A percentile compares a stretch with the other conserved stretches of the same genome.
Conservation (phyloP, 768 basidiomycete species). For the Leucocoprinus leucothites region DNA sequence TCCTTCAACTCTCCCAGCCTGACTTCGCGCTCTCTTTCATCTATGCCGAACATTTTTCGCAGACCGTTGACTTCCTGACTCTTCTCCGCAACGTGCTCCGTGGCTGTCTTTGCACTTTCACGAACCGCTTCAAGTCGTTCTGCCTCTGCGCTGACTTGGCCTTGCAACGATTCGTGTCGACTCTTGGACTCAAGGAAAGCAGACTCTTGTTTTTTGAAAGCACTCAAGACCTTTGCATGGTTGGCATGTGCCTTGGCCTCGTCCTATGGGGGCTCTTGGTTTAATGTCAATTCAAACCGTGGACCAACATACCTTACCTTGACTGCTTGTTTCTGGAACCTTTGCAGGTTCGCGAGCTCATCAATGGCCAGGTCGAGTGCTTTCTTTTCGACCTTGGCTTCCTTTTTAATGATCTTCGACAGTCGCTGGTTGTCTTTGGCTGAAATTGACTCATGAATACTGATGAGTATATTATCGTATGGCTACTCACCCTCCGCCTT, state of each 20-base stretch:
- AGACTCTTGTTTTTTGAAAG: slow-evolving; percentile 63
- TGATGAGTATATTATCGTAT: neutral
- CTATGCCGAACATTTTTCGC: slow-evolving; percentile 32
- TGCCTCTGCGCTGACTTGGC: slow-evolving; percentile 42
- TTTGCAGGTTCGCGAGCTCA: slow-evolving; percentile 57
- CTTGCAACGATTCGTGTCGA: slow-evolving; percentile 50
- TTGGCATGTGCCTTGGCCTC: slow-evolving; percentile 16
- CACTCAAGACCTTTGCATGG: slow-evolving; percentile 50
- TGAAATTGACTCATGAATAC: slow-evolving; percentile 19
- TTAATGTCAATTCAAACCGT: no score
- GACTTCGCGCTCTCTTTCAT: slow-evolving; percentile 59
- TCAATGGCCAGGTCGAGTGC: slow-evolving; percentile 58
- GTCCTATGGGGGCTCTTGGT: no score
- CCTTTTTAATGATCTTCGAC: slow-evolving; percentile 64
- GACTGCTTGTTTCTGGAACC: slow-evolving; percentile 63
- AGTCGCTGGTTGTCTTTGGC: slow-evolving; percentile 59
- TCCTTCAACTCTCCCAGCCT: slow-evolving; percentile 40
- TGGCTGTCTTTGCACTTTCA: slow-evolving; percentile 53
- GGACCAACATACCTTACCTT: slow-evolving; percentile 34
- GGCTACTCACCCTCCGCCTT: slow-evolving; percentile 48
- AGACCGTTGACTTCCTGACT: slow-evolving; percentile 69
- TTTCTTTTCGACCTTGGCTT: slow-evolving; percentile 62
- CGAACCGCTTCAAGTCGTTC: slow-evolving; percentile 49
- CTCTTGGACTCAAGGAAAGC: slow-evolving; percentile 59
- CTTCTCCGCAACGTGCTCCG: slow-evolving; percentile 64